A percentile compares a stretch with the other conserved stretches of the same genome.
These are phyloP conservation scores for Gnomoniopsis sp. DNA, from an alignment of 2,329 filamentous ascomycete genomes.

Conservation along the genomic window DNA sequence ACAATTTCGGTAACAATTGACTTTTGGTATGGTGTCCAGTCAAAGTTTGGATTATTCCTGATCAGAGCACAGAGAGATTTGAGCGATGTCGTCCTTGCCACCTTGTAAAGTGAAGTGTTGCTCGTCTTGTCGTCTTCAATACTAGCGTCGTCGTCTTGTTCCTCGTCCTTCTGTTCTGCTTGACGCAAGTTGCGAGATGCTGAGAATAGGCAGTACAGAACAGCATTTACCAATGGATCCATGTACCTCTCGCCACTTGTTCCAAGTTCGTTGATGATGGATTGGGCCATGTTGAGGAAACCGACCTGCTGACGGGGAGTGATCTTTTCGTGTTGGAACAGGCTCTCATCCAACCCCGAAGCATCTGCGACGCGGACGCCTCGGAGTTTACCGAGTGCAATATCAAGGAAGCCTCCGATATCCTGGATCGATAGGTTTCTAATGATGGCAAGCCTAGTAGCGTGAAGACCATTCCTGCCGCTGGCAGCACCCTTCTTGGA, in stretches of 20 bases:
- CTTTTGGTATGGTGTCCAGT: constrained; percentile 70
- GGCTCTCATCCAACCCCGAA: constrained; percentile 43
- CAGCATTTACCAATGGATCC: constrained; percentile 66
- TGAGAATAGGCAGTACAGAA: constrained; percentile 77
- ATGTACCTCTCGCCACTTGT: constrained; percentile 67
- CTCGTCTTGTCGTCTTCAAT: constrained; percentile 37
- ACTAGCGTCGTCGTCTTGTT: constrained; percentile 26
- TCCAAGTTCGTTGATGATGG: constrained; percentile 81
- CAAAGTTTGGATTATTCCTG: constrained; percentile 63
- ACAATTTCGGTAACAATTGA: constrained; percentile 73
- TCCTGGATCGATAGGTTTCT: constrained; percentile 73
- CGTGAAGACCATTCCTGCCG: constrained; percentile 76
- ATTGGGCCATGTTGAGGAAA: constrained; percentile 85
- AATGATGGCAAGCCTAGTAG: constrained; percentile 76
- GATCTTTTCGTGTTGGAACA: constrained; percentile 58
- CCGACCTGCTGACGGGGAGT: constrained; percentile 79
- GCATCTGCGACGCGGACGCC: constrained; percentile 56
- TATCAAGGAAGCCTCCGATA: constrained; percentile 76
- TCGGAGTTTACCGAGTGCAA: constrained; percentile 71
- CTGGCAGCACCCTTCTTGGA: constrained; percentile 74
- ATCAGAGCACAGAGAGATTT: constrained; percentile 82
- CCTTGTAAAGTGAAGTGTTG: constrained; percentile 58
- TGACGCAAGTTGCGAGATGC: constrained; percentile 50
- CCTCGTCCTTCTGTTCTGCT: constrained; percentile 34
- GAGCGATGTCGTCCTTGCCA: constrained; percentile 68